Conservation (phyloP, 2,329 filamentous ascomycete species). For the Rugonectria rugulosa region DNA sequence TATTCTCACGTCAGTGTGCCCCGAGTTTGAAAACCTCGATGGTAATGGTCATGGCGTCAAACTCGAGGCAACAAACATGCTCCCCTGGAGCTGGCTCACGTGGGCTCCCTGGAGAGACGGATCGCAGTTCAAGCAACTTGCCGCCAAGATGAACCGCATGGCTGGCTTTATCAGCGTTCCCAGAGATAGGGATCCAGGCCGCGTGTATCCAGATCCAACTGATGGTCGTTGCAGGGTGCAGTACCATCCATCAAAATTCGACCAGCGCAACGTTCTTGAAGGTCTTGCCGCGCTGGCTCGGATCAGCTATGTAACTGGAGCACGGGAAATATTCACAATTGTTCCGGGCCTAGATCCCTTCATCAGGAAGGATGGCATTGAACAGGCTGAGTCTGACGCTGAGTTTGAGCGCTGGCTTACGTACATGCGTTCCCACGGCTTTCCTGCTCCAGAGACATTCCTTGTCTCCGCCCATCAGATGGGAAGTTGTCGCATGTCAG, state of each 20-base stretch:
- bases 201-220: constrained; percentile 5
- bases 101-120: constrained; percentile 13
- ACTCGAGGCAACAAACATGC: constrained; percentile 9
- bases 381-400: constrained; percentile 33
- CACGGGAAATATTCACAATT: constrained; percentile 72
- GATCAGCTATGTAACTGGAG: constrained; percentile 76
- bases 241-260: constrained; percentile 72
- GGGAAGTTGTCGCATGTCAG: constrained; percentile 74
- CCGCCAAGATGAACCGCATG: constrained; percentile 7
- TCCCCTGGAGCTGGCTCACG: constrained; percentile 8
- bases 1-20: constrained; percentile 10
- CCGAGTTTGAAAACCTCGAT: constrained; percentile 17
- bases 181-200: constrained; percentile 13
- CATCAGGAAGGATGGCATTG: constrained; percentile 40
- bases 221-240: constrained; percentile 5
- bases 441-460: constrained; percentile 41
- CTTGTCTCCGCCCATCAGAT: constrained; percentile 77
- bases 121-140: constrained; percentile 9
- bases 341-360: constrained; percentile 69
- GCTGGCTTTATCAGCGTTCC: constrained; percentile 12
- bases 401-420: constrained; percentile 57
- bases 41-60: constrained; percentile 19
- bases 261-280: constrained; percentile 71
- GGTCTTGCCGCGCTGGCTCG: constrained; percentile 73
- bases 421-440: constrained; percentile 2